Evolutionary conservation across 2,329 filamentous ascomycete genomes (phyloP), one percentile per base, ranked within the genome.

Genomic region (Aspergillus flavus): DNA sequence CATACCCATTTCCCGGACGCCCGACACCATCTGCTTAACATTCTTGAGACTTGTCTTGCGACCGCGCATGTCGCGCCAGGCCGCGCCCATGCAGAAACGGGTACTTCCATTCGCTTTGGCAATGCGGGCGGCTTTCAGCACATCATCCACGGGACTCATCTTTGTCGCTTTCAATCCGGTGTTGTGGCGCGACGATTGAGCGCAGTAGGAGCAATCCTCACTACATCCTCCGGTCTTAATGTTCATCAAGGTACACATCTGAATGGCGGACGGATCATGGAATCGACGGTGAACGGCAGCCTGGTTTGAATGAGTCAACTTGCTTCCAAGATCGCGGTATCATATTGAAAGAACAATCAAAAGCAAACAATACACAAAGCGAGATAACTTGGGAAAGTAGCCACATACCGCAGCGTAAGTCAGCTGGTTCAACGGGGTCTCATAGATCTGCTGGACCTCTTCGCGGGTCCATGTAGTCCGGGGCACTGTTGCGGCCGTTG

Each of bases 191-290:
- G 91, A 93, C 5, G 93, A 94, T 79, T 96, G 93, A 2, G 93
- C 91, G 78, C 93, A 96, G 86, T 97, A 97, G 28, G 90, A 92
- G 81, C 93, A 97, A 79, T 97, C 93, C 78, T 96, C 93, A 70
- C 88, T 93, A 80, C 93, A 97, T 55, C 93, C 93, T 60, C 93
- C 93, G 10, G 92, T 96, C 77, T 97, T 97, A 83, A 97, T 97
- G 83, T 96, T 96, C 91, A 96, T 96, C 63, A 97, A 84, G 0
- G 93, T 97, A 82, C 93, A 97, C 79, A 96, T 90, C 79, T 97
- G 93, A 66, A 97, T 92, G 32, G 92, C 89, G 54, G 89, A 84
- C 7, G 93, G 91, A 73, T 91, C 86, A 80, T 96, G 93, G 82
- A 96, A 96, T 71, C 90, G 89, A 53, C 92, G 89, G 79, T 97